These are phyloP conservation scores for Chaetomiaceae sp. DNA, from an alignment of 2,329 filamentous ascomycete species.

Conservation along the genomic window DNA sequence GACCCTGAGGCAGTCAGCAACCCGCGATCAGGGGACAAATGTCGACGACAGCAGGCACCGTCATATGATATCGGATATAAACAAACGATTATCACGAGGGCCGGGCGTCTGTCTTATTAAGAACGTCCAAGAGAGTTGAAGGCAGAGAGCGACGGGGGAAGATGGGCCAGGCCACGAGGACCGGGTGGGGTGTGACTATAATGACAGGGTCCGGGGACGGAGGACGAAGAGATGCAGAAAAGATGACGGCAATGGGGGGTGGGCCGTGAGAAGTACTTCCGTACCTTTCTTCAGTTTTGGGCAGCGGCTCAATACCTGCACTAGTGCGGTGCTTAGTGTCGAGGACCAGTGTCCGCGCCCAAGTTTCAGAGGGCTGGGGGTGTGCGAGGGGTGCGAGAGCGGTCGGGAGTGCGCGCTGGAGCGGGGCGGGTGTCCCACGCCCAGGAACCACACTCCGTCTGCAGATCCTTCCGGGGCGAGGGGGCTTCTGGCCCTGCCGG, in stretches of 20 bases:
- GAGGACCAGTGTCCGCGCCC: conserved; percentile 10
- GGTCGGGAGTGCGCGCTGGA: background rate
- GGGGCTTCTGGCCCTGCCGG: no score
- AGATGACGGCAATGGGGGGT: conserved; percentile 8
- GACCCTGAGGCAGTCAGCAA: no score
- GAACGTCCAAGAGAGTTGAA: conserved; percentile 2
- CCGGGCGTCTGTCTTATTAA: background rate
- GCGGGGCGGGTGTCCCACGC: background rate
- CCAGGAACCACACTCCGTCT: conserved; percentile 8
- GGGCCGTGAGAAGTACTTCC: conserved; percentile 12
- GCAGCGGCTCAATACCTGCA: conserved; percentile 2
- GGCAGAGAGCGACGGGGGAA: background rate
- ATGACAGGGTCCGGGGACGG: background rate
- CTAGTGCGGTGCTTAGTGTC: conserved; percentile 5
- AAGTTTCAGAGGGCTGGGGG: conserved; percentile 13
- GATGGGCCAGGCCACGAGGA: background rate
- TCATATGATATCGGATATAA: no score
- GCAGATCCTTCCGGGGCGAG: conserved; percentile 19
- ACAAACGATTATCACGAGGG: background rate
- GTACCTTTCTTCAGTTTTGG: conserved; percentile 18
- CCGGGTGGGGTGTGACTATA: background rate
- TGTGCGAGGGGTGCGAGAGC: conserved; percentile 6
- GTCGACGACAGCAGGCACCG: no score
- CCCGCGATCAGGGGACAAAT: no score
- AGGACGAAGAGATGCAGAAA: background rate